Conservation (phyloP, 768 basidiomycete genomes). For the Cytidiella melzeri region DNA sequence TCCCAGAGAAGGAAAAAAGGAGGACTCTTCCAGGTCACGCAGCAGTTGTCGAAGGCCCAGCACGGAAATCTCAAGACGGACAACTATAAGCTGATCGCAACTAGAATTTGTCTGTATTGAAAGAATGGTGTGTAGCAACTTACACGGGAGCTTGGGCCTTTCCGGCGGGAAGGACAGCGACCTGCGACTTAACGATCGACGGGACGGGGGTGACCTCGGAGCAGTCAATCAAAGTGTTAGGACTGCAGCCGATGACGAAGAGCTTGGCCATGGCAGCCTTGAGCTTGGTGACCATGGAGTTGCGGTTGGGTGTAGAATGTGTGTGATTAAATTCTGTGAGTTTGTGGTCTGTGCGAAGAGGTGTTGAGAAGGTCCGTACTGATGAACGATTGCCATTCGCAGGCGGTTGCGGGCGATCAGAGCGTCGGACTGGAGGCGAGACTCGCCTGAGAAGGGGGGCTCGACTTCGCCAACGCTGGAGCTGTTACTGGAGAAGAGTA, state of each 20-base stretch:
- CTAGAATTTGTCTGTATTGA: too few species aligned
- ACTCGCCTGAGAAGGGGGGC: conserved; percentile 18
- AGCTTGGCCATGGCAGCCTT: conserved; percentile 21
- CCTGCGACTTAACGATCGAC: conserved; percentile 10
- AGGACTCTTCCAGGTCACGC: too few species aligned
- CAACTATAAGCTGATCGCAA: too few species aligned
- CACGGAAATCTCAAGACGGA: too few species aligned
- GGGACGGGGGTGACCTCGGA: conserved; percentile 21
- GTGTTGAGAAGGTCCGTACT: too few species aligned
- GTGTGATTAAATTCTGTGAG: not conserved
- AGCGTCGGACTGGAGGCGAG: conserved; percentile 24
- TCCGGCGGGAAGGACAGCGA: conserved; percentile 18
- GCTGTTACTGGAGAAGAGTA: not conserved
- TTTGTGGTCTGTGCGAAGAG: not conserved
- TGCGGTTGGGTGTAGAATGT: not conserved
- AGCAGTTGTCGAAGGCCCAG: too few species aligned
- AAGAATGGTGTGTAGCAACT: too few species aligned
- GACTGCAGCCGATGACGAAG: conserved; percentile 18
- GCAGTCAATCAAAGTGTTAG: conserved; percentile 17
- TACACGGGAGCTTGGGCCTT: too few species aligned
- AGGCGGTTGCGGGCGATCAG: conserved; percentile 11
- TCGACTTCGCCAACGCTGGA: conserved; percentile 19
- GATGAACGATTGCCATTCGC: conserved; percentile 19
- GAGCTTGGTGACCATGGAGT: conserved; percentile 13
- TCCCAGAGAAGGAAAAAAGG: too few species aligned